Base-by-base conservation (phyloP, 2,329 filamentous ascomycete genomes). In the Calonectria honghensis region DNA sequence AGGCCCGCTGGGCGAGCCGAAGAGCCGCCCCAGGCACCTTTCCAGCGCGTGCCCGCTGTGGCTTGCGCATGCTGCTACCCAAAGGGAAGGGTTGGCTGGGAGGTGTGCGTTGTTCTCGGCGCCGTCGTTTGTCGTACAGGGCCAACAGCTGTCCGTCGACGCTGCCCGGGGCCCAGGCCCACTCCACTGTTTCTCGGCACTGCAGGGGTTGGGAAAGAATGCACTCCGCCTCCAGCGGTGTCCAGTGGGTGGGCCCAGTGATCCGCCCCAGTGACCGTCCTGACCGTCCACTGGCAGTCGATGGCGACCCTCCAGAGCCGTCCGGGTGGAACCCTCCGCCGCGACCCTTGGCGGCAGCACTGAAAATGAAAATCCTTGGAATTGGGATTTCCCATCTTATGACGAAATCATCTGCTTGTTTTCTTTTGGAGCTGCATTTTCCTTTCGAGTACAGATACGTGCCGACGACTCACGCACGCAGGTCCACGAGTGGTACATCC, bases 371-470 rank as follows among this genome's bases (percentile, higher is more conserved):
- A 35, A 70, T 66, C 59, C 72, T 41, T 73, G 72, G 67, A 73
- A 70, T 73, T 73, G 61, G 32, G 72, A 70, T 73, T 67, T 52
- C 59, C 41, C 66, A 35, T 67, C 59, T 67, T 50, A 70, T 73
- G 72, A 73, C 72, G 72, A 61, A 73, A 73, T 61, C 50, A 57
- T 37, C 61, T 39, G 51, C 61, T 70, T 57, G 63, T 54, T 67
- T 45, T 63, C 31, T 70, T 6, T 27, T 57, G 39, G 39, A 50
- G 50, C 32, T 32, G 45, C 11, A 24, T 24, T 45, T 57, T 51
- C 41, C n/a, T n/a, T 70, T 61, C 32, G 24, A 24, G n/a, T 61
- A 37, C 52, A 57, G 52, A 57, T 35, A 57, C 52, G 31, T 31
- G 27, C 29, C 27, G 51, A 54, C 52, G 7, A 57, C 57, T 29